Conservation (phyloP, 2,329 filamentous ascomycete species). For the Mollisiaceae sp. region DNA sequence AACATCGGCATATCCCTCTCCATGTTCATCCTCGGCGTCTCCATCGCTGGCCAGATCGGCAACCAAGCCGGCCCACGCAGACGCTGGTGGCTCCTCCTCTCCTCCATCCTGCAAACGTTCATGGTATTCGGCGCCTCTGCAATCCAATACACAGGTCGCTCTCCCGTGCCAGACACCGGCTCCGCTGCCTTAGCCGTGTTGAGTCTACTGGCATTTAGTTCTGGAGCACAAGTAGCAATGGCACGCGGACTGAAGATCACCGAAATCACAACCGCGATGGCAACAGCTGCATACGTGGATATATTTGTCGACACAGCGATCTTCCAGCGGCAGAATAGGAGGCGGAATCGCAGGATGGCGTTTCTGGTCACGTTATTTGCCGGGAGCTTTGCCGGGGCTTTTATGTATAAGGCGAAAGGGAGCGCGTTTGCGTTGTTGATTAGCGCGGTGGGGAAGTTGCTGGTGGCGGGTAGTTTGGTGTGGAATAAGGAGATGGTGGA, state of each 20-base stretch:
- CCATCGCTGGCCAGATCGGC: conserved; percentile 60
- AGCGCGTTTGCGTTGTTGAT: conserved; percentile 51
- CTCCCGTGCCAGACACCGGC: conserved; percentile 41
- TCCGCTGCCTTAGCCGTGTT: conserved; percentile 48
- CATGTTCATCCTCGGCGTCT: conserved; percentile 60
- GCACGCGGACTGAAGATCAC: conserved; percentile 59
- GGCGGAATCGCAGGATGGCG: conserved; percentile 54
- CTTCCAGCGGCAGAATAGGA: conserved; percentile 52
- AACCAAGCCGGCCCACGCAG: conserved; percentile 56
- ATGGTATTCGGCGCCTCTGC: conserved; percentile 59
- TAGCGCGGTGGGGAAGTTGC: conserved; percentile 50
- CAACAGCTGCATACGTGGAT: conserved; percentile 67
- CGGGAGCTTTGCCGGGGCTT: conserved; percentile 58
- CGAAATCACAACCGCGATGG: conserved; percentile 69
- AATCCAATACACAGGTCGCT: conserved; percentile 52
- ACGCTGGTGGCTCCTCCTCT: conserved; percentile 58
- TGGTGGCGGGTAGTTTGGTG: background rate
- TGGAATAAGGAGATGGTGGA: background rate
- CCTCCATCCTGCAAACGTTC: conserved; percentile 58
- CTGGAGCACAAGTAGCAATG: conserved; percentile 64
- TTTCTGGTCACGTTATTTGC: conserved; percentile 55
- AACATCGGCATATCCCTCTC: conserved; percentile 62
- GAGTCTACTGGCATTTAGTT: conserved; percentile 57
- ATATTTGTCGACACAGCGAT: conserved; percentile 60
- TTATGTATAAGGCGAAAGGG: conserved; percentile 51